phyloP scores from a whole-genome alignment of 495 filamentous ascomycete species.

The Entonaema liquescens region DNA sequence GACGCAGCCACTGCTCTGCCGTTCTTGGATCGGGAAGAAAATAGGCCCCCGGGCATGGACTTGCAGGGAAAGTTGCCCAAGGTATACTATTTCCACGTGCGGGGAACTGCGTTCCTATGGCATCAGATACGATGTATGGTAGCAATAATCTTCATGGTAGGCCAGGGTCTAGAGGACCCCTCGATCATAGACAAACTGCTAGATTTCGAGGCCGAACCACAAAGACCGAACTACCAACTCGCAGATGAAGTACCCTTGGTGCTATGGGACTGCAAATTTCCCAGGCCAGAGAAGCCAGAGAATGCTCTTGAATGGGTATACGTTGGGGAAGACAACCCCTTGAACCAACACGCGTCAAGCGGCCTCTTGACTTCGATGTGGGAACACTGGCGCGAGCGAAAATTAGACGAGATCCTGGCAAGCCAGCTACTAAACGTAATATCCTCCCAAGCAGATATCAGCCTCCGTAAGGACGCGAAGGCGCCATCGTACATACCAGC shows the following conservation, averaged over 20 bases:
- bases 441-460: conserved; percentile 58
- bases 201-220: conserved; percentile 71
- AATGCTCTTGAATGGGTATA: conserved; percentile 84
- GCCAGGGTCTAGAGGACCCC: conserved; percentile 84
- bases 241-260: conserved; percentile 88
- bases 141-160: conserved; percentile 85
- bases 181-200: conserved; percentile 75
- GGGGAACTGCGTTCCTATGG: conserved; percentile 96
- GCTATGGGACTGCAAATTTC: conserved; percentile 94
- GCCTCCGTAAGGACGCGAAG: conserved; percentile 18
- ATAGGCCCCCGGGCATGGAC: conserved; percentile 27
- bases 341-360: conserved; percentile 62
- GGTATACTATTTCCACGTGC: conserved; percentile 84
- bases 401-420: conserved; percentile 88
- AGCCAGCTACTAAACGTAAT: conserved; percentile 71
- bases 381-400: conserved; percentile 80
- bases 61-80: conserved; percentile 57
- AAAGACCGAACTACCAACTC: conserved; percentile 86
- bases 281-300: conserved; percentile 52
- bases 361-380: conserved; percentile 80
- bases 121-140: conserved; percentile 97
- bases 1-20: conserved; percentile 56
- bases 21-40: conserved; percentile 44
- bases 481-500: conserved; percentile 37
- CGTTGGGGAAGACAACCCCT: conserved; percentile 65